These are phyloP conservation scores for Chiua virens DNA, from an alignment of 768 basidiomycete genomes.

Conservation along the genomic window DNA sequence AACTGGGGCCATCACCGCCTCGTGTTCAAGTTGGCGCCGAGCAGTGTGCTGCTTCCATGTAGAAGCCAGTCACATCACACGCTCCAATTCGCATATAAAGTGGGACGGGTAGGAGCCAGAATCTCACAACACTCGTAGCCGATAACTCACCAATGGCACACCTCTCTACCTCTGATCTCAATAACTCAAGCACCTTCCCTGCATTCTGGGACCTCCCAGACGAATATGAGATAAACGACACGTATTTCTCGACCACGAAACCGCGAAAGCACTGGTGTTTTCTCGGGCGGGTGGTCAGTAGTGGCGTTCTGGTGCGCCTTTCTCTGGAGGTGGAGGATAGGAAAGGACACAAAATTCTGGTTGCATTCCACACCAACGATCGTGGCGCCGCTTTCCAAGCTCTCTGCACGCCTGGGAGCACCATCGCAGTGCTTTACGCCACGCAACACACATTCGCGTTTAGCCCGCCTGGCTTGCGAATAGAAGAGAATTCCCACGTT, in stretches of 20 bases:
- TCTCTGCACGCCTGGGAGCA: conserved; percentile 26
- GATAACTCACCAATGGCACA: conserved; percentile 17
- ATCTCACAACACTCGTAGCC: neutral
- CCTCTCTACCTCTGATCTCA: conserved; percentile 26
- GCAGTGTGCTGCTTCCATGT: neutral
- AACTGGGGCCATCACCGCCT: no score
- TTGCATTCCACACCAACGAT: conserved; percentile 34
- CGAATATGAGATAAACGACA: conserved; percentile 19
- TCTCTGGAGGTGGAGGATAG: conserved; percentile 30
- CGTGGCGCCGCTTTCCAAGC: conserved; percentile 24
- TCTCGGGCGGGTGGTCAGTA: conserved; percentile 27
- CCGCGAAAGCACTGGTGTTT: conserved; percentile 33
- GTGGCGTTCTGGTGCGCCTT: conserved; percentile 27
- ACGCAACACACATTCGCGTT: conserved; percentile 31
- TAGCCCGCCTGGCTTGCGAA: conserved; percentile 27
- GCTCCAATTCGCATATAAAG: conserved; percentile 13
- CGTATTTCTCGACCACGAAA: conserved; percentile 23
- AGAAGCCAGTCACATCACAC: neutral
- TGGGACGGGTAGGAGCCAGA: neutral
- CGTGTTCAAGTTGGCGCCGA: no score
- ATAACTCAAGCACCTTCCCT: conserved; percentile 23
- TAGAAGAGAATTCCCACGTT: conserved; percentile 24
- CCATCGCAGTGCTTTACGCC: conserved; percentile 32
- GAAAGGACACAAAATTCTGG: conserved; percentile 21
- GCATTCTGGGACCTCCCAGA: conserved; percentile 21